Evolutionary conservation across 2,329 filamentous ascomycete genomes (phyloP).

Genomic region (Epichloe coenophiala): DNA sequence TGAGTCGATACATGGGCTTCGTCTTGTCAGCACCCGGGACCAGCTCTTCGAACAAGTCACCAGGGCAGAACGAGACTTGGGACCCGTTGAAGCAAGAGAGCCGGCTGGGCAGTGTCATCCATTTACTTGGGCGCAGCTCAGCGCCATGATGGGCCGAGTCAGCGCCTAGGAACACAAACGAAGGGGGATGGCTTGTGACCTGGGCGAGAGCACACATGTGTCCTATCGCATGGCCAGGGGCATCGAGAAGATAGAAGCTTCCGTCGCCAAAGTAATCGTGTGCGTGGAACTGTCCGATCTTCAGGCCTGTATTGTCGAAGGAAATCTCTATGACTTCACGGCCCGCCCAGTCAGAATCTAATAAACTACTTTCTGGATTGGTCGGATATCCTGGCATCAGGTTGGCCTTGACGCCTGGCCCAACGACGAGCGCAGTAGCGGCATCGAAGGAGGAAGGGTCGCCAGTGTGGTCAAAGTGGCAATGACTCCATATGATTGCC

Average conservation of each 20-base stretch:
- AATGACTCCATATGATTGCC: conserved; percentile 16
- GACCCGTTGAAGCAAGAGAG: not conserved
- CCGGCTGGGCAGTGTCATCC: not conserved
- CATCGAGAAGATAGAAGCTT: conserved; percentile 26
- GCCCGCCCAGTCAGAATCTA: conserved; percentile 9
- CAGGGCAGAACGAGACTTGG: not conserved
- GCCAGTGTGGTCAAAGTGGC: conserved; percentile 17
- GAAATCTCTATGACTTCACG: conserved; percentile 7
- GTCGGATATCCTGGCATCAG: conserved; percentile 8
- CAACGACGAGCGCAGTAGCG: conserved; percentile 12
- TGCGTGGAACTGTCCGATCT: conserved; percentile 23
- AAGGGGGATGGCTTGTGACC: conserved; percentile 6
- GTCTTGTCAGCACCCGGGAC: not conserved
- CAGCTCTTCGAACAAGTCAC: not conserved
- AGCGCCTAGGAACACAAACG: conserved; percentile 12
- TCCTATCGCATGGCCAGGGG: conserved; percentile 10
- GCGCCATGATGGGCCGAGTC: conserved; percentile 10
- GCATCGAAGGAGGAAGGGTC: conserved; percentile 13
- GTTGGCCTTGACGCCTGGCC: conserved; percentile 10
- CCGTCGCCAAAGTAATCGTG: conserved; percentile 29
- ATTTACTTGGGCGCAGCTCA: conserved; percentile 6
- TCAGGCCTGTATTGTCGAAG: conserved; percentile 5
- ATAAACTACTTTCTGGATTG: conserved; percentile 3
- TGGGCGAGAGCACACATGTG: conserved; percentile 11
- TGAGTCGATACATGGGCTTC: not conserved